Base-by-base conservation (phyloP, 305 asterid genomes). In the Fraxinus baroniana region DNA sequence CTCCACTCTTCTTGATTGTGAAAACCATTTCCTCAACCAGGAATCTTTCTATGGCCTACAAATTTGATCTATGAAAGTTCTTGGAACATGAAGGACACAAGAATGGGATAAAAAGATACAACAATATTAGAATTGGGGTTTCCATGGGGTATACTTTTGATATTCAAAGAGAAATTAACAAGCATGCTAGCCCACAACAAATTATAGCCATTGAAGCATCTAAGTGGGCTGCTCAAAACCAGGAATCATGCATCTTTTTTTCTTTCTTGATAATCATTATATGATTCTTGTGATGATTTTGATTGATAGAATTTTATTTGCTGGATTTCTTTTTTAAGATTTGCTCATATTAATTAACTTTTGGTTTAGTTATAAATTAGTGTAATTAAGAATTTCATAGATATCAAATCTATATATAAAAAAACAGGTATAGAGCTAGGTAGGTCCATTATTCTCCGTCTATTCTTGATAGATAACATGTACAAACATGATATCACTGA, bases 11-110 rank as follows among this genome's bases (percentile, higher is more conserved):
- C 73, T 68, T 12, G 39, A 78, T 68, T 70, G 78, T 39, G 73
- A n/a, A 41, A 30, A 57, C 80, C 75, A 76, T 64, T 70, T 15
- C 44, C 77, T 79, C 79, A 60, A 55, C 80, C 46, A 77, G 76
- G 85, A 82, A 84, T 87, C 83, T 79, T 83, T 46, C 41, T 76
- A 78, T 78, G 80, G 35, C 33, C 77, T 37, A 83, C 80, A 62
- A 74, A 44, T 35, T 60, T 41, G 71, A n/a, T 15, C 17, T 73
- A 80, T 71, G 13, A 26, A 8, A 30, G 26, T 39, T 49, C 15
- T 15, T 75, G 46, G 79, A 81, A 71, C 85, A 77, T 49, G 73
- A 72, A 24, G 83, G 64, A 52, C 81, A 66, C 73, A 15, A 33
- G 28, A 64, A 80, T 82, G 85, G 81, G 80, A 72, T 77, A 78